Conservation (phyloP, 2,329 filamentous ascomycete genomes). For the Paraphaeosphaeria minitans region DNA sequence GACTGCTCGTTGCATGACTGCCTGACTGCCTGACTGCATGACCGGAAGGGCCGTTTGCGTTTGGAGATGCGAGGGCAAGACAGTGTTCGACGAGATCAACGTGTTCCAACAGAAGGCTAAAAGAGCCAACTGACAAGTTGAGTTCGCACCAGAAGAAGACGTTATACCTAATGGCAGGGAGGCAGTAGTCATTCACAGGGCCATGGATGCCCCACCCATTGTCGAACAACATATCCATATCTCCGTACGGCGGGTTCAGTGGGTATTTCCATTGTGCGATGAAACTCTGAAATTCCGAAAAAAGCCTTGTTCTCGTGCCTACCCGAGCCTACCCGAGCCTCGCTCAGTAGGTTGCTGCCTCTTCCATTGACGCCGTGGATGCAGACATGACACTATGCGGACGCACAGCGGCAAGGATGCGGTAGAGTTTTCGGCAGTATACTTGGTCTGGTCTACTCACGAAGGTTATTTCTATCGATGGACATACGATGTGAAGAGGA, state of each 20-base stretch:
- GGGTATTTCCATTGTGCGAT: constrained; percentile 3
- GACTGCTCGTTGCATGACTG: background rate
- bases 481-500: background rate
- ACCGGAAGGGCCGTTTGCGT: background rate
- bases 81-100: background rate
- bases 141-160: background rate
- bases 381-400: background rate
- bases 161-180: constrained; percentile 1
- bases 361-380: background rate
- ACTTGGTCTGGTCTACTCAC: background rate
- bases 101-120: background rate
- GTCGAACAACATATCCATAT: background rate
- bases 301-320: background rate
- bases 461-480: background rate
- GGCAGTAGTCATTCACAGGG: background rate
- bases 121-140: background rate
- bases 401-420: background rate
- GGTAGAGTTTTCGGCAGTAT: background rate
- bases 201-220: background rate
- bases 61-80: background rate
- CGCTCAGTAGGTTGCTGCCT: background rate
- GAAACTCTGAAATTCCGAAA: background rate
- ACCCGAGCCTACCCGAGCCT: background rate
- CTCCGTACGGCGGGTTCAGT: background rate
- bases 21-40: background rate